Evolutionary conservation across 345 rosid species (phyloP).

Genomic region (Mercurialis annua): DNA sequence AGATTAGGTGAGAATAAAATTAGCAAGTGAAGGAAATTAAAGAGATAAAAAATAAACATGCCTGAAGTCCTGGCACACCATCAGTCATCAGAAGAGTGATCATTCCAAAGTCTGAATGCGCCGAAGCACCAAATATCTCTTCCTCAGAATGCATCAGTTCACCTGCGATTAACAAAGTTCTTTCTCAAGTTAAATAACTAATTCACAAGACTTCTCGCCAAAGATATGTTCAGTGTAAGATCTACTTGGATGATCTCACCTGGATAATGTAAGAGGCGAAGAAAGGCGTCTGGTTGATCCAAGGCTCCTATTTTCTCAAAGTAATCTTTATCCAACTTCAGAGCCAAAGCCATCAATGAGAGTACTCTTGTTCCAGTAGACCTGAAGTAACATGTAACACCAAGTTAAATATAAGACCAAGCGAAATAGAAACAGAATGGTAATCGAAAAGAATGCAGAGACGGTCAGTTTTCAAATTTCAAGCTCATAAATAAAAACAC

Average conservation of each 20-base stretch:
- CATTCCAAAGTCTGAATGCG: slow-evolving; percentile 89
- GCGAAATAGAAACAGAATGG: background rate
- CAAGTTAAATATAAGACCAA: background rate
- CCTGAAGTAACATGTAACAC: slow-evolving; percentile 35
- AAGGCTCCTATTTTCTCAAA: slow-evolving; percentile 62
- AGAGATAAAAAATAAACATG: slow-evolving; percentile 14
- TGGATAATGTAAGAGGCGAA: slow-evolving; percentile 71
- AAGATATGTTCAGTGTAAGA: too few relatives aligned
- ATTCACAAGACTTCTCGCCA: too few relatives aligned
- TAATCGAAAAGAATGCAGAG: background rate
- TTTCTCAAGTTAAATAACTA: too few relatives aligned
- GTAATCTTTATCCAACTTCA: slow-evolving; percentile 60
- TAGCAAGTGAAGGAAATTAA: background rate
- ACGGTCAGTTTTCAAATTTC: too few relatives aligned
- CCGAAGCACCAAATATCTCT: slow-evolving; percentile 66
- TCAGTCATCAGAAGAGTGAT: slow-evolving; percentile 71
- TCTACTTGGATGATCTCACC: slow-evolving; percentile 29
- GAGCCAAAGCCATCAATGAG: slow-evolving; percentile 66
- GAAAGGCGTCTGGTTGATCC: slow-evolving; percentile 36
- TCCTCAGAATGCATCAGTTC: slow-evolving; percentile 35
- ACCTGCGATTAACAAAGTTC: slow-evolving; percentile 38
- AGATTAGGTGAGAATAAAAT: slow-evolving; percentile 5
- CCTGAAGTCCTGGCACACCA: slow-evolving; percentile 91
- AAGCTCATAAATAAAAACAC: too few relatives aligned
- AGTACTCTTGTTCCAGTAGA: slow-evolving; percentile 49